Evolutionary conservation across 805 yeast genomes (phyloP), one percentile per base, ranked within the genome.

Genomic region (Candida lessepsii): DNA sequence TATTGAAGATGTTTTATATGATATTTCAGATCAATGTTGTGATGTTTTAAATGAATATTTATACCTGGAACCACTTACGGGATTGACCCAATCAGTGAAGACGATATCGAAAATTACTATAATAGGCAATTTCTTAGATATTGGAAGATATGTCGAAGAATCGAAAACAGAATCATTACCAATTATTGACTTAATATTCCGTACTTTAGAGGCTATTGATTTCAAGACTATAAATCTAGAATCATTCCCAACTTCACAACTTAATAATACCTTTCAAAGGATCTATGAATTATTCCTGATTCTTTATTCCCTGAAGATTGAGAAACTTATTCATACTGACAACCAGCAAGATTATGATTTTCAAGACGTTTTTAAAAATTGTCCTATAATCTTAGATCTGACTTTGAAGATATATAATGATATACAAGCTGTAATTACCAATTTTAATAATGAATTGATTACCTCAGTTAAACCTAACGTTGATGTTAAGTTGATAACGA

Each of bases 221-320:
- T 31, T 20, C 11, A 19, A n/a, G n/a, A n/a, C n/a, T n/a, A n/a
- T n/a, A n/a, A n/a, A n/a, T n/a, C n/a, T n/a, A n/a, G n/a, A n/a
- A n/a, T n/a, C n/a, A n/a, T n/a, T n/a, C n/a, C n/a, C n/a, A n/a
- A n/a, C n/a, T n/a, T n/a, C n/a, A n/a, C 35, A 31, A 34, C 3
- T 46, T 54, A 0, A 47, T 58, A 40, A 35, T 3, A 44, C 55
- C 0, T 49, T 60, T 40, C 46, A 35, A 17, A 44, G 43, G 3
- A 36, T 62, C 1, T 44, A 61, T 21, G 63, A 61, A 24, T 52
- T 60, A n/a, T 32, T 58, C 2, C 47, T 65, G 20, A 41, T 56
- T 4, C 32, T 57, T 1, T 46, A 55, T 5, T 58, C 69, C 3
- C 61, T 70, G 68, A 62, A 60, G 39, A 51, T 67, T 13, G 72